These are phyloP conservation scores for Porphyrellus sp. DNA, from an alignment of 1,284 basidiomycete genomes.

Conservation along the genomic window DNA sequence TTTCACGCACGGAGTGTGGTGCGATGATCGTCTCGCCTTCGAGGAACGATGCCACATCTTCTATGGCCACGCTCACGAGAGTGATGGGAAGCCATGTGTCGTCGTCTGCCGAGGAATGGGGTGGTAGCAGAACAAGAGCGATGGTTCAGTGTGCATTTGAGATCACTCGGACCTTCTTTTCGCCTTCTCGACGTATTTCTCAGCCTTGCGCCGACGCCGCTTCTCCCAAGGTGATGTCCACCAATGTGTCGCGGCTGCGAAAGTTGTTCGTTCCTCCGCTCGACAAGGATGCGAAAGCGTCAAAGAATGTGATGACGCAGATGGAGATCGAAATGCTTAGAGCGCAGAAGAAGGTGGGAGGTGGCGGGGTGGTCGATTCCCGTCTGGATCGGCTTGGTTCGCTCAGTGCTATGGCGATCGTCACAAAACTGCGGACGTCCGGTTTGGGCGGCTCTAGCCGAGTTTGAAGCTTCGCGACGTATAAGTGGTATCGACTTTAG, in stretches of 20 bases:
- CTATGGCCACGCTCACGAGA: background rate
- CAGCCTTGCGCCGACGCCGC: background rate
- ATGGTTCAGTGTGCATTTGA: background rate
- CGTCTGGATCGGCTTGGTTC: background rate
- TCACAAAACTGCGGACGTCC: background rate
- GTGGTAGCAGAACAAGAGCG: background rate
- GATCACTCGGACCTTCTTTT: background rate
- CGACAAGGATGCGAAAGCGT: background rate
- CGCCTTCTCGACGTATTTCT: background rate
- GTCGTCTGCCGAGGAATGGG: background rate
- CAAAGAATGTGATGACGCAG: background rate
- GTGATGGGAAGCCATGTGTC: background rate
- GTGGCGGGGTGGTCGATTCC: background rate
- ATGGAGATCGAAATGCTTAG: background rate
- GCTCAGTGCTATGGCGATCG: background rate
- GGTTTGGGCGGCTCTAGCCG: background rate
- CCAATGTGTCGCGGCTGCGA: background rate
- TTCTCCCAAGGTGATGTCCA: background rate
- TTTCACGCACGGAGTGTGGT: background rate
- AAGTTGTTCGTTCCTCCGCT: slow-evolving; percentile 2
- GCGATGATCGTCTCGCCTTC: background rate
- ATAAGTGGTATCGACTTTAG: background rate
- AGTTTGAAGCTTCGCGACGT: background rate
- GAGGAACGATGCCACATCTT: background rate
- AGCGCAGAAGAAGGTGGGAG: background rate